Conservation (phyloP, 805 yeast genomes). For the Schizosaccharomyces octosporus region DNA sequence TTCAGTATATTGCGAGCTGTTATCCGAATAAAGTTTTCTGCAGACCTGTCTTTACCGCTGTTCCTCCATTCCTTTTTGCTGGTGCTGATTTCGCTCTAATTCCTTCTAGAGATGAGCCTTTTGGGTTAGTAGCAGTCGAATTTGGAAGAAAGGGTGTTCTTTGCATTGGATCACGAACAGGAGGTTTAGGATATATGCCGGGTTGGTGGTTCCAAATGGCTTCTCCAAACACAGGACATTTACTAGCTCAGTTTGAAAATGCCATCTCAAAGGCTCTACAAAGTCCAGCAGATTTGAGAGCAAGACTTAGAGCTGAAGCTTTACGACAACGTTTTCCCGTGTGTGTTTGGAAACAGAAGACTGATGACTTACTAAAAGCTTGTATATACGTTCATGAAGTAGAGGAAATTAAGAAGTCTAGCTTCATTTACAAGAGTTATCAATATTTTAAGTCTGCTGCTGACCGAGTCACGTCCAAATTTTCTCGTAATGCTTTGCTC, state of each 20-base stretch:
- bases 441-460: neutral
- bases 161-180: neutral
- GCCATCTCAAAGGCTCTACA: neutral
- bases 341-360: neutral
- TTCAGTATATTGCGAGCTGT: neutral
- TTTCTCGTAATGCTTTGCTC: neutral
- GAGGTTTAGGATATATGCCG: slow-evolving; percentile 2
- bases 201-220: slow-evolving; percentile 3
- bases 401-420: neutral
- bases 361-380: neutral
- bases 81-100: slow-evolving; percentile 3
- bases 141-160: slow-evolving; percentile 3
- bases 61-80: slow-evolving; percentile 1
- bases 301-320: neutral
- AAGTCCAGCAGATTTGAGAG: neutral
- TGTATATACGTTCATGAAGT: neutral
- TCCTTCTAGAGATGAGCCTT: slow-evolving; percentile 3
- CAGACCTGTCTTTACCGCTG: neutral
- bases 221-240: neutral
- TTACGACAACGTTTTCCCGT: slow-evolving; percentile 1
- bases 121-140: slow-evolving; percentile 3
- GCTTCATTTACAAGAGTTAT: neutral
- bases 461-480: neutral
- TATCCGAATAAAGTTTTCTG: neutral
- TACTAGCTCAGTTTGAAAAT: neutral